A percentile compares a stretch with the other conserved stretches of the same genome.
These are phyloP conservation scores for Xylariaceae sp. DNA, from an alignment of 2,329 filamentous ascomycete genomes.

Conservation along the genomic window DNA sequence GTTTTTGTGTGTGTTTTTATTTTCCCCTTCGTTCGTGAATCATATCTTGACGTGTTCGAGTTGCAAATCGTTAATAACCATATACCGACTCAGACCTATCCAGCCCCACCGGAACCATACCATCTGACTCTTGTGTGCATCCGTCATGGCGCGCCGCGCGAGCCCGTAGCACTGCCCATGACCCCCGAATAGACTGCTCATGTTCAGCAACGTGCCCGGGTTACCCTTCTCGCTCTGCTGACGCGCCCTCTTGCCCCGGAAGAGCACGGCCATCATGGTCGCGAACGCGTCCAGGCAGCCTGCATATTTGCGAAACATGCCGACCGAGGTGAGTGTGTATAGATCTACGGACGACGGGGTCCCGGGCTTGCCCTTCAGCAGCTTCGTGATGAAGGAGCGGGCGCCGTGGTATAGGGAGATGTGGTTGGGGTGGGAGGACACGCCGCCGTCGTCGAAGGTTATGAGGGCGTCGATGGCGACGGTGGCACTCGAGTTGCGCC, in stretches of 20 bases:
- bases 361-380: conserved; percentile 59
- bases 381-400: conserved; percentile 60
- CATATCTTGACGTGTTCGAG: conserved; percentile 40
- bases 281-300: conserved; percentile 69
- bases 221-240: conserved; percentile 38
- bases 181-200: conserved; percentile 58
- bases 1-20: too few relatives aligned
- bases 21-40: neutral
- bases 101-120: conserved; percentile 96
- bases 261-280: conserved; percentile 57
- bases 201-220: conserved; percentile 60
- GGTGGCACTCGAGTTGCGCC: conserved; percentile 35
- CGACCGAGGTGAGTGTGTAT: conserved; percentile 75
- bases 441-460: conserved; percentile 79
- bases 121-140: conserved; percentile 93
- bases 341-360: conserved; percentile 71
- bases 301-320: conserved; percentile 73
- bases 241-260: conserved; percentile 31
- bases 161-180: conserved; percentile 46
- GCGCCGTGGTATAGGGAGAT: conserved; percentile 82
- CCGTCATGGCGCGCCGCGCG: conserved; percentile 82
- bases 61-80: conserved; percentile 86
- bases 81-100: conserved; percentile 87
- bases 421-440: conserved; percentile 92
- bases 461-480: conserved; percentile 72